Percentiles rank a stretch among this genome's conserved stretches.
phyloP scores from a whole-genome alignment of 1,139 yeast species.

The Taphrina sp. region DNA sequence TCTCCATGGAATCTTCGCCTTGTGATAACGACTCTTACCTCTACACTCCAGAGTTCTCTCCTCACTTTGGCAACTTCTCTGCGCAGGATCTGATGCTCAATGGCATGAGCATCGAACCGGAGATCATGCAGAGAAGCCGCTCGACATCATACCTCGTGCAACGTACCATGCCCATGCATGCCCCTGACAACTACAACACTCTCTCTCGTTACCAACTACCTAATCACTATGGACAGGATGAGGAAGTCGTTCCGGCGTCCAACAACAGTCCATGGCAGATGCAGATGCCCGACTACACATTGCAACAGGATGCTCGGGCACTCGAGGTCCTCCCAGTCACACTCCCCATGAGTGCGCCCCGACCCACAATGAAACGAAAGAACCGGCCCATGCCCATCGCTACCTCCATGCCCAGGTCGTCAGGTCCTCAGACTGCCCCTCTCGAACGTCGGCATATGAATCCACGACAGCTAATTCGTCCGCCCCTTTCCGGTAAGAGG shows the following conservation, averaged over 20 bases:
- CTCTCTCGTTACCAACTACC: too few relatives aligned
- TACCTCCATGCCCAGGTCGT: constrained; percentile 1
- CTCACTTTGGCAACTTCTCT: constrained; percentile 1
- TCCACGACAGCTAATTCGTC: constrained; percentile 2
- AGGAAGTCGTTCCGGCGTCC: constrained; percentile 21
- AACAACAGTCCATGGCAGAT: background rate
- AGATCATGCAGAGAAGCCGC: constrained; percentile 1
- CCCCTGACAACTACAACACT: background rate
- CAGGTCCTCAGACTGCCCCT: constrained; percentile 17
- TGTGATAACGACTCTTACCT: constrained; percentile 1
- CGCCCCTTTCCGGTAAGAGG: constrained; percentile 17
- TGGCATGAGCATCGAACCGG: constrained; percentile 1
- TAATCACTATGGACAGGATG: background rate
- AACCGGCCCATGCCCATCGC: constrained; percentile 20
- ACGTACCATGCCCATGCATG: background rate
- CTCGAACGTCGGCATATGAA: constrained; percentile 8
- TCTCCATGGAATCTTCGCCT: constrained; percentile 8
- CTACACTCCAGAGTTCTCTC: constrained; percentile 4
- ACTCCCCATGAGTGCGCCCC: constrained; percentile 1
- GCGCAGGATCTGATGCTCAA: constrained; percentile 4
- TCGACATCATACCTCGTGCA: constrained; percentile 6
- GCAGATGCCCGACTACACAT: background rate
- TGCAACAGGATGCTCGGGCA: background rate
- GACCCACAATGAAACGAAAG: constrained; percentile 23
- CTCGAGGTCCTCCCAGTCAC: background rate